phyloP scores from a whole-genome alignment of 2,329 filamentous ascomycete species.

The Calycina marina region DNA sequence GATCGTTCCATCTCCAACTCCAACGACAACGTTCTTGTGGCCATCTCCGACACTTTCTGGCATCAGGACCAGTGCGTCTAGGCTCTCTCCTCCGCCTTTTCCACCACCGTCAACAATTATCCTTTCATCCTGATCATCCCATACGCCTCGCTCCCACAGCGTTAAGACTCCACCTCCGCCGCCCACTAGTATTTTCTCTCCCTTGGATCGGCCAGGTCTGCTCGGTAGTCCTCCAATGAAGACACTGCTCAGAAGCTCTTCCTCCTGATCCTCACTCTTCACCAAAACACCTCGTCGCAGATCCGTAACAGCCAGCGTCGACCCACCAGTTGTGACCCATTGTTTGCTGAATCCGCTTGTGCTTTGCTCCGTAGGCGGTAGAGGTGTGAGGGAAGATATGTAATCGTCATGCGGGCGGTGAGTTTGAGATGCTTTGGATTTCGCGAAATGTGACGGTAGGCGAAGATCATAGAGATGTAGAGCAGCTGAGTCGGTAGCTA shows the following conservation, averaged over 20 bases:
- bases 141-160: conserved; percentile 84
- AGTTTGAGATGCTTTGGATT: conserved; percentile 57
- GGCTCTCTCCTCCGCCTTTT: conserved; percentile 52
- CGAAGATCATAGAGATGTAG: conserved; percentile 81
- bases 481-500: conserved; percentile 80
- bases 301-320: conserved; percentile 81
- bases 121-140: conserved; percentile 89
- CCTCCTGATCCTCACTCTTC: conserved; percentile 86
- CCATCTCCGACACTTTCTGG: conserved; percentile 54
- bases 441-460: conserved; percentile 36
- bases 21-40: conserved; percentile 63
- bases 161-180: conserved; percentile 69
- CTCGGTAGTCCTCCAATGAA: conserved; percentile 66
- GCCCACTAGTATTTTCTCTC: conserved; percentile 62
- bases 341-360: conserved; percentile 87
- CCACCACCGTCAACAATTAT: conserved; percentile 56
- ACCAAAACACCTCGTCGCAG: conserved; percentile 73
- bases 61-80: conserved; percentile 63
- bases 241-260: conserved; percentile 71
- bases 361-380: conserved; percentile 66
- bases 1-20: conserved; percentile 67
- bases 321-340: conserved; percentile 86
- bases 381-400: conserved; percentile 71
- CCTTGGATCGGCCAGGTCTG: conserved; percentile 45
- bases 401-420: conserved; percentile 86